Percentiles rank a stretch among this genome's conserved stretches.
These are phyloP conservation scores for Calonectria ilicicola DNA, from an alignment of 2,329 filamentous ascomycete species.

Conservation along the genomic window DNA sequence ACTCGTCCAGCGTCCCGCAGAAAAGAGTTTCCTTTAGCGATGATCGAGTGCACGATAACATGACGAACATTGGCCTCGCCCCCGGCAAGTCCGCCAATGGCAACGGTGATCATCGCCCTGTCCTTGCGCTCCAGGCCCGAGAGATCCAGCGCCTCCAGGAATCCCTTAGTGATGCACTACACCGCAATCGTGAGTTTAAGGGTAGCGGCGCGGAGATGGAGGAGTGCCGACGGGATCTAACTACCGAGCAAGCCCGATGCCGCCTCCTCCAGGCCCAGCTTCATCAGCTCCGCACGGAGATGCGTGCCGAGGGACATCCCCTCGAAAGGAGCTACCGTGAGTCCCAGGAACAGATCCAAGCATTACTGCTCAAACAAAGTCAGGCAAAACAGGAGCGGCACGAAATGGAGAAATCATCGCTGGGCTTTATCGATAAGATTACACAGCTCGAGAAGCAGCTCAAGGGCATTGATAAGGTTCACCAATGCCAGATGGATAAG, in stretches of 20 bases:
- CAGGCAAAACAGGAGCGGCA: background rate
- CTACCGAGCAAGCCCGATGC: background rate
- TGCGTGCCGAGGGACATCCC: background rate
- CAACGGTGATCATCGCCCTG: background rate
- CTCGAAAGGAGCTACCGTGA: background rate
- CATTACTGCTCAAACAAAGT: background rate
- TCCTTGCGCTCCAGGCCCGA: background rate
- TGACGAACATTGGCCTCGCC: background rate
- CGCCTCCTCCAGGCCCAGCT: background rate
- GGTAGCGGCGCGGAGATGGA: background rate
- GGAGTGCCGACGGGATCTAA: background rate
- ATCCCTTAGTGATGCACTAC: background rate
- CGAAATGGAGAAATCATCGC: background rate
- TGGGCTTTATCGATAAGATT: background rate
- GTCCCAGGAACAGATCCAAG: background rate
- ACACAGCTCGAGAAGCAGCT: background rate
- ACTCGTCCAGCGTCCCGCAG: background rate
- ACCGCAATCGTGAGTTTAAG: background rate
- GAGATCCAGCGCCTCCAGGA: background rate
- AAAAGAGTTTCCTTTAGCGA: background rate
- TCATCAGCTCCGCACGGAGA: slow-evolving; percentile 1
- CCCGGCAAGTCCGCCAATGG: background rate
- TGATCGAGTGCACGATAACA: background rate
- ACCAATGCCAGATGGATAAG: background rate
- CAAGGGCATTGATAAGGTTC: slow-evolving; percentile 1